Base-by-base conservation (phyloP, 805 yeast species). In the Wickerhamiella dianesei region DNA sequence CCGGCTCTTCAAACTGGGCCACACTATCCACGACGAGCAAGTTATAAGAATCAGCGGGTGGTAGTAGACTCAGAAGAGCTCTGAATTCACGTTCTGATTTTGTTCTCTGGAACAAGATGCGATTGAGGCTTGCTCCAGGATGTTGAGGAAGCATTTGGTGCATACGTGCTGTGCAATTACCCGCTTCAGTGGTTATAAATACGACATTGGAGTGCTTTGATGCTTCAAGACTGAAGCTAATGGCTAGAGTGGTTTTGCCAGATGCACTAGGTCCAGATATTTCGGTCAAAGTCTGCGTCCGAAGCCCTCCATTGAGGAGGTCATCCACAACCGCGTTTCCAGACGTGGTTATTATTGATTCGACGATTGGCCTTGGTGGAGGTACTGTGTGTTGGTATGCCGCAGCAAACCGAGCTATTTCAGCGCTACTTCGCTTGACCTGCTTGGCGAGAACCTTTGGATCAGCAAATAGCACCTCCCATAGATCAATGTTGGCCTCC, bases 231-330 rank as follows among this genome's bases (percentile, higher is more conserved):
- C 19, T 5, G 19, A 16, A 16, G 17, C 39, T 18, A 8, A 36
- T 16, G 17, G 39, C 17, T 8, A 18, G 17, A 8, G 17, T 36
- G 0, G 96, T 80, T 57, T 89, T 89, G 0, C 96, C 97, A 1
- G 82, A 73, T 0, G 94, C 83, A 44, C 94, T 77, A 21, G 80
- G 82, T 0, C 97, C 97, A 54, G 77, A 79, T 3, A 89, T 59
- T 64, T 88, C 97, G 0, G 87, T 79, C 2, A 82, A 59, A 20
- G 70, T 62, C 2, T 79, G 75, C 2, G 73, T 59, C 2, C 66
- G 71, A 3, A 81, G 66, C 0, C 88, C 89, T 3, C 79, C 80
- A 37, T 69, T 66, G 3, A 82, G 58, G 0, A 65, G 48, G 8
- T 53, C 56, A 56, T 82, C 88, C 1, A 82, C 51, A 3, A 51